phyloP scores from a whole-genome alignment of 1,284 basidiomycete species.

The Pulchroboletus neoregius region DNA sequence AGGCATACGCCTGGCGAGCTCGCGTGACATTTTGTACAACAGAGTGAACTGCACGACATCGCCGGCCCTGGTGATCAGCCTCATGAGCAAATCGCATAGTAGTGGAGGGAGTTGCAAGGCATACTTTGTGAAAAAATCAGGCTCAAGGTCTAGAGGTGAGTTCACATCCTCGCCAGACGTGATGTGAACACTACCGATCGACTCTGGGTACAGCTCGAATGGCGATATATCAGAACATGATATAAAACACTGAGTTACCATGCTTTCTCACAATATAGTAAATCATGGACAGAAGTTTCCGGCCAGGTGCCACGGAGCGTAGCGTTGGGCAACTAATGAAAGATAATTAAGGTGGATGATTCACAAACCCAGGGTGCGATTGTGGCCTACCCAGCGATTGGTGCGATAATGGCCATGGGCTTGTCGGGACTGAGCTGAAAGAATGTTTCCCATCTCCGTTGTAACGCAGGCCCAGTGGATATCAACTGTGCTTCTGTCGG shows the following conservation, averaged over 20 bases:
- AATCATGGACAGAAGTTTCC: constrained; percentile 7
- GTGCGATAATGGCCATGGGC: constrained; percentile 16
- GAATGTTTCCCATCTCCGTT: constrained; percentile 38
- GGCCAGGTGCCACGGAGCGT: neutral
- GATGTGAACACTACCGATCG: constrained; percentile 30
- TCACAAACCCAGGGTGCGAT: neutral
- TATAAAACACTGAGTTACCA: neutral
- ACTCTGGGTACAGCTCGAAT: constrained; percentile 25
- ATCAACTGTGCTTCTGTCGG: constrained; percentile 36
- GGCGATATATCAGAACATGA: neutral
- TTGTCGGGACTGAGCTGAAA: constrained; percentile 30
- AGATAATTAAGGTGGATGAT: neutral
- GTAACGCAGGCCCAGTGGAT: constrained; percentile 37
- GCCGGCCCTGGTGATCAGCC: constrained; percentile 2
- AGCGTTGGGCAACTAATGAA: constrained; percentile 6
- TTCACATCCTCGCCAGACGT: constrained; percentile 25
- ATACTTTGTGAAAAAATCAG: constrained; percentile 14
- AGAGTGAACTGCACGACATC: constrained; percentile 15
- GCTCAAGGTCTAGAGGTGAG: constrained; percentile 22
- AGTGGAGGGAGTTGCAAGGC: neutral
- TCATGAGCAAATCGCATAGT: neutral
- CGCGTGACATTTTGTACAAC: constrained; percentile 20
- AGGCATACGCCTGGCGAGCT: constrained; percentile 44
- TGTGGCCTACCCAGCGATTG: constrained; percentile 16
- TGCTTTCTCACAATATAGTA: constrained; percentile 18